These are phyloP conservation scores for Cardamine chenopodiifolia DNA, from an alignment of 345 rosid genomes.

Conservation along the genomic window DNA sequence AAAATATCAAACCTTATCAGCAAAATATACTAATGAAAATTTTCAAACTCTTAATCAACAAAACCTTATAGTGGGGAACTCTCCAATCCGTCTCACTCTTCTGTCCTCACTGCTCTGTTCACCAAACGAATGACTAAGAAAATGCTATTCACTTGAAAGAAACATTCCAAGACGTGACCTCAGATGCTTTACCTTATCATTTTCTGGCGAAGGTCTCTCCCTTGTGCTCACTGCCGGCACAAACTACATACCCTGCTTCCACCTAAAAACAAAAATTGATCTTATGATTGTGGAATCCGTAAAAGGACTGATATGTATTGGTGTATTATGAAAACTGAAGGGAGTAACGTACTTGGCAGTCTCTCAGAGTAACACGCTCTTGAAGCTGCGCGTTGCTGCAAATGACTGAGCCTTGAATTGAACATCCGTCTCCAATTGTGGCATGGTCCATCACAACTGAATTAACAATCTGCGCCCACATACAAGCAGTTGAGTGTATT, in stretches of 20 bases:
- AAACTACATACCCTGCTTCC: slow-evolving; percentile 79
- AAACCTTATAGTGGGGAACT: slow-evolving; percentile 20
- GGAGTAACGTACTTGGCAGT: slow-evolving; percentile 72
- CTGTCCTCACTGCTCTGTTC: slow-evolving; percentile 3
- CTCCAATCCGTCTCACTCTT: slow-evolving; percentile 19
- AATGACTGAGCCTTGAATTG: slow-evolving; percentile 86
- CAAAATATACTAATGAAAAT: slow-evolving; percentile 17
- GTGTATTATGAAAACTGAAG: neutral
- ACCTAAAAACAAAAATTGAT: slow-evolving; percentile 49
- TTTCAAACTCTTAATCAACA: slow-evolving; percentile 10
- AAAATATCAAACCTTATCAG: slow-evolving; percentile 11
- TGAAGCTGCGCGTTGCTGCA: slow-evolving; percentile 93
- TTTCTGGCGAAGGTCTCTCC: slow-evolving; percentile 85
- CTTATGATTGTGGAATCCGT: neutral
- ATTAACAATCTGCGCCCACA: slow-evolving; percentile 70
- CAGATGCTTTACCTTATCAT: slow-evolving; percentile 42
- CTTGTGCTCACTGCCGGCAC: slow-evolving; percentile 70
- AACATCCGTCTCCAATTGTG: slow-evolving; percentile 88
- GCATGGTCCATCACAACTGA: slow-evolving; percentile 91
- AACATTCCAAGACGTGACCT: slow-evolving; percentile 3
- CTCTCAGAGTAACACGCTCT: slow-evolving; percentile 80
- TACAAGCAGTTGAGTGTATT: neutral
- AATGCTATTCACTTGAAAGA: neutral
- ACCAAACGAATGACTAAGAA: slow-evolving; percentile 11
- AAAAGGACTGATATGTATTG: neutral